These are phyloP conservation scores for Madurella mycetomatis DNA, from an alignment of 2,329 filamentous ascomycete genomes.

Conservation along the genomic window DNA sequence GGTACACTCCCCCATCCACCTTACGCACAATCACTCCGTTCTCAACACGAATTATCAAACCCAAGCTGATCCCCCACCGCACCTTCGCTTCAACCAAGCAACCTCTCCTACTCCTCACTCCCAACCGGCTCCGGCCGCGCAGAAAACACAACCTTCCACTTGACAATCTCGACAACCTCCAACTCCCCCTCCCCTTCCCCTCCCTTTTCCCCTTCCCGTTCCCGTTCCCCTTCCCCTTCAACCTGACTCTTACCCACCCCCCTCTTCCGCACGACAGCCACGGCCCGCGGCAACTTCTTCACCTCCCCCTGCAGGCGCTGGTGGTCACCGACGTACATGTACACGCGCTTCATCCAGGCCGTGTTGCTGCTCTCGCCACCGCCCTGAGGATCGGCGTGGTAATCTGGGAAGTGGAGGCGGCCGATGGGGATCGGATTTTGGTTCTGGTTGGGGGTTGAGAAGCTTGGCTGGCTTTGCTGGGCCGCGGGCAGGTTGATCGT, in stretches of 20 bases:
- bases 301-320: constrained; percentile 86
- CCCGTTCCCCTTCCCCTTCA: constrained; percentile 41
- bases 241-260: constrained; percentile 29
- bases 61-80: neutral
- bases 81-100: neutral
- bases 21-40: too few species aligned
- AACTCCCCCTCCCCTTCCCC: constrained; percentile 52
- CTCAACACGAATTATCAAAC: too few species aligned
- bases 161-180: constrained; percentile 83
- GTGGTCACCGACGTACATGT: constrained; percentile 82
- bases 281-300: constrained; percentile 73
- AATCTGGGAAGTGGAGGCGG: constrained; percentile 48
- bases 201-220: constrained; percentile 29
- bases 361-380: constrained; percentile 49
- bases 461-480: constrained; percentile 28
- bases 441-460: constrained; percentile 1
- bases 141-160: constrained; percentile 81
- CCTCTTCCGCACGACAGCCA: constrained; percentile 70
- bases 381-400: constrained; percentile 47
- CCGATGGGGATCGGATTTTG: constrained; percentile 37
- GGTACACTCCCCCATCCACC: too few species aligned
- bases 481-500: constrained; percentile 69
- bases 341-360: constrained; percentile 85
- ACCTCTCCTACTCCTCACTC: constrained; percentile 35
- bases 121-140: constrained; percentile 71